A percentile compares a stretch with the other conserved stretches of the same genome.
These are phyloP conservation scores for Lasiosphaeria ovina DNA, from an alignment of 495 filamentous ascomycete species.

Conservation along the genomic window DNA sequence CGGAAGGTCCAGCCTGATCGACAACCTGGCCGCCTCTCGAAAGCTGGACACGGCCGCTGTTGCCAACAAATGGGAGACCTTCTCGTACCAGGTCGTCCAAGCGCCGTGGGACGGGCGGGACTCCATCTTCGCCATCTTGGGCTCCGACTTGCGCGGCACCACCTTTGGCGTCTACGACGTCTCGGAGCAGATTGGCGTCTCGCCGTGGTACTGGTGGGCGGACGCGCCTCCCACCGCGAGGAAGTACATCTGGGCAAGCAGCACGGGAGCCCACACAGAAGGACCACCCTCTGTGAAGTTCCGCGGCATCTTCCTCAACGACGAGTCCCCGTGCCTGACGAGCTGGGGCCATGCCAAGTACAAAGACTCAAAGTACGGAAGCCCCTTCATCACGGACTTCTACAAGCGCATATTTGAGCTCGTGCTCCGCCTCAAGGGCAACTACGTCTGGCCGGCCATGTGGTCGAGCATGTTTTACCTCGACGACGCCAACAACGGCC, in stretches of 20 bases:
- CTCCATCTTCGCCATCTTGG: constrained; percentile 59
- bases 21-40: constrained; percentile 45
- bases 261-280: constrained; percentile 40
- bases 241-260: constrained; percentile 49
- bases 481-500: constrained; percentile 58
- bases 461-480: constrained; percentile 64
- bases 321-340: constrained; percentile 61
- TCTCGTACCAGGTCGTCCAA: constrained; percentile 49
- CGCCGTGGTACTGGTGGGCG: constrained; percentile 65
- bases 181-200: constrained; percentile 63
- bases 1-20: constrained; percentile 47
- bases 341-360: constrained; percentile 52
- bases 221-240: constrained; percentile 54
- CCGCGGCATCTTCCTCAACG: constrained; percentile 70
- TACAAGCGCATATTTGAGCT: constrained; percentile 65
- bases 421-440: constrained; percentile 58
- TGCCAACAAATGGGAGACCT: constrained; percentile 61
- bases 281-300: constrained; percentile 61
- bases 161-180: constrained; percentile 64
- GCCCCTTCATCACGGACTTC: constrained; percentile 57
- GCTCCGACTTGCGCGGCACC: constrained; percentile 58
- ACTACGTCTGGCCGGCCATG: constrained; percentile 67
- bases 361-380: constrained; percentile 37
- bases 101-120: constrained; percentile 45
- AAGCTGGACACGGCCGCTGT: constrained; percentile 47